A percentile compares a stretch with the other conserved stretches of the same genome.
Conservation (phyloP, 768 basidiomycete genomes). For the Leccinellum luteum region DNA sequence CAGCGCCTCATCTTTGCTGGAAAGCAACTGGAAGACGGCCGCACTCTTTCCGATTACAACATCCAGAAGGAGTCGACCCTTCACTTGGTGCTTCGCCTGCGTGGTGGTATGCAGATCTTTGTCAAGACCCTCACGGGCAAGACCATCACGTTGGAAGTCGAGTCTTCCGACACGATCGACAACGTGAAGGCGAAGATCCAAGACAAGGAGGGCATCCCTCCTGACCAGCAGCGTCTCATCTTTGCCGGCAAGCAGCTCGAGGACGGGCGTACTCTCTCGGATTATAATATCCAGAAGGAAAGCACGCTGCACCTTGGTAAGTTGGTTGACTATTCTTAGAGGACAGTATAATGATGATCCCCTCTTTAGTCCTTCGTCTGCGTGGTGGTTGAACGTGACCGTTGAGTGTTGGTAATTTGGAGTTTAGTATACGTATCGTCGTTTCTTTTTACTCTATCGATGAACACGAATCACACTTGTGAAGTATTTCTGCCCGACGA, state of each 20-base stretch:
- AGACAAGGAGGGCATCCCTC: slow-evolving; percentile 79
- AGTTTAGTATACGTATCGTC: slow-evolving; percentile 1
- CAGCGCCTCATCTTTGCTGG: slow-evolving; percentile 92
- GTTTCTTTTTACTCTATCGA: not conserved
- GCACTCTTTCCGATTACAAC: slow-evolving; percentile 80
- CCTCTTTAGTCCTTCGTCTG: slow-evolving; percentile 59
- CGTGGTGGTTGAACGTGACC: slow-evolving; percentile 84
- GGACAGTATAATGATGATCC: not conserved
- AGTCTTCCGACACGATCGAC: slow-evolving; percentile 74
- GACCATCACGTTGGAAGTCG: slow-evolving; percentile 75
- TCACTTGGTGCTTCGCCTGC: slow-evolving; percentile 70
- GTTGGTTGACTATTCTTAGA: not conserved
- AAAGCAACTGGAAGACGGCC: slow-evolving; percentile 92
- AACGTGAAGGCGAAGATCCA: slow-evolving; percentile 78
- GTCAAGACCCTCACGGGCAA: slow-evolving; percentile 74
- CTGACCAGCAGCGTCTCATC: slow-evolving; percentile 77
- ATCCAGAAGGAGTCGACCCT: slow-evolving; percentile 83
- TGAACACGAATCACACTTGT: not conserved
- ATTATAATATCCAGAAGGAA: slow-evolving; percentile 78
- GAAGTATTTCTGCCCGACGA: no score
- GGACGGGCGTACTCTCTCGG: slow-evolving; percentile 73
- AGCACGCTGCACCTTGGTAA: slow-evolving; percentile 59
- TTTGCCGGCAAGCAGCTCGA: slow-evolving; percentile 80
- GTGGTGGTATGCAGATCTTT: slow-evolving; percentile 71
- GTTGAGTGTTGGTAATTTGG: slow-evolving; percentile 29